Conservation (phyloP, 192 early-diverging fungal species). For the Coemansia sp. region DNA sequence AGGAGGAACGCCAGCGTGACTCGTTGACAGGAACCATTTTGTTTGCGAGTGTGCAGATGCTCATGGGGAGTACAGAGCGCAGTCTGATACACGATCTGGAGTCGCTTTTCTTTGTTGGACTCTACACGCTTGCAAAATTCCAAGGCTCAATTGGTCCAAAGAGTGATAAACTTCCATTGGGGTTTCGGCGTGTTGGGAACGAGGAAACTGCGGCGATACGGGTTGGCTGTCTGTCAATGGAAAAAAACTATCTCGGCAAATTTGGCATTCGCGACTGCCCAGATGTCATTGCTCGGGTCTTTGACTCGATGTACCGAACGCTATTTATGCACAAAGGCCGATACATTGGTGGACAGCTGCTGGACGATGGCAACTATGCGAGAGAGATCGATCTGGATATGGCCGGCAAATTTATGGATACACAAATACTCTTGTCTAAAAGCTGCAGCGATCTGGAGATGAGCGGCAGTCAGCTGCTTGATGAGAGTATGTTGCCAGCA, state of each 20-base stretch:
- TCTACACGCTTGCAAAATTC: not conserved
- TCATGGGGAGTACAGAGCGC: not conserved
- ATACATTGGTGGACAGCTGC: not conserved
- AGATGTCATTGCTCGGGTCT: not conserved
- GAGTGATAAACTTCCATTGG: not conserved
- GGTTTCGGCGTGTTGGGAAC: not conserved
- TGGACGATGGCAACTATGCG: not conserved
- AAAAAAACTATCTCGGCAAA: not conserved
- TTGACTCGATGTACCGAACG: not conserved
- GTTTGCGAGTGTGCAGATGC: conserved; percentile 14
- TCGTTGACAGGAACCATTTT: not conserved
- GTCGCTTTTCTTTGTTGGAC: conserved; percentile 18
- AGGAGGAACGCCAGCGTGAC: not conserved
- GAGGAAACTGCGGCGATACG: not conserved
- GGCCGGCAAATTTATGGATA: no score
- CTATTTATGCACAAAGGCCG: not conserved
- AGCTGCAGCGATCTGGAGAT: no score
- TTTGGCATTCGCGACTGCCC: not conserved
- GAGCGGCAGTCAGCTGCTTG: no score
- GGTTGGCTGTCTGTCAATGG: not conserved
- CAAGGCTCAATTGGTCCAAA: not conserved
- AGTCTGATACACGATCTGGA: conserved; percentile 16
- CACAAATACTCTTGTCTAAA: no score
- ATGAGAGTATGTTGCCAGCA: no score
- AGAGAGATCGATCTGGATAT: not conserved